Evolutionary conservation across 257 asterid genomes (phyloP), one percentile per base, ranked within the genome.

Genomic region (Agastache rugosa): DNA sequence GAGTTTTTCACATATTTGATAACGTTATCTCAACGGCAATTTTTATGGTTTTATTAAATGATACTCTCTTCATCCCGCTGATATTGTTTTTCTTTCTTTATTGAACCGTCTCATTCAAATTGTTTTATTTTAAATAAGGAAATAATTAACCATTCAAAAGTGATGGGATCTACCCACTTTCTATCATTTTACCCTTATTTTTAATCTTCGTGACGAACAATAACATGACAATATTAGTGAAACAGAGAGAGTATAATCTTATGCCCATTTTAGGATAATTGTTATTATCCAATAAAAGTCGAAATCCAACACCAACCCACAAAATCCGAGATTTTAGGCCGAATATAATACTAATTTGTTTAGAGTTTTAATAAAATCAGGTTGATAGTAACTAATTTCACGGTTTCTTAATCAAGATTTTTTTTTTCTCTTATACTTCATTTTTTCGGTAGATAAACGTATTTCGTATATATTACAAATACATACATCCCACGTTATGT

Each of bases 301-400:
- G 25, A 53, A 42, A 53, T 71, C 54, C 54, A 55, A 19, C 48
- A 41, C 76, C 77, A 63, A 53, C 73, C 34, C n/a, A 12, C 68
- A 50, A 66, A 65, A 27, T 37, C 70, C 65, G 51, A 59, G 22
- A 58, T 65, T 47, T 65, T 47, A n/a, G 54, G 31, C 71, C 51
- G 48, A 45, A 27, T 8, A 1, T 5, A 10, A 3, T 16, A 5
- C 11, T n/a, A 48, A 17, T 59, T n/a, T 20, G 1, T 60, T 12
- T 60, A 23, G 3, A 55, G 16, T 19, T 2, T 17, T 7, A 6
- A 31, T 4, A 25, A 74, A 55, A 23, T 35, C 15, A 34, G 47
- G 9, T 2, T 15, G 23, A 73, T 62, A n/a, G 11, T 71, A 41
- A 31, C 70, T 23, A 45, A 45, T 35, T 69, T 69, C 16, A 4